phyloP scores from a whole-genome alignment of 768 basidiomycete genomes.

The Boletus rubescentipes region DNA sequence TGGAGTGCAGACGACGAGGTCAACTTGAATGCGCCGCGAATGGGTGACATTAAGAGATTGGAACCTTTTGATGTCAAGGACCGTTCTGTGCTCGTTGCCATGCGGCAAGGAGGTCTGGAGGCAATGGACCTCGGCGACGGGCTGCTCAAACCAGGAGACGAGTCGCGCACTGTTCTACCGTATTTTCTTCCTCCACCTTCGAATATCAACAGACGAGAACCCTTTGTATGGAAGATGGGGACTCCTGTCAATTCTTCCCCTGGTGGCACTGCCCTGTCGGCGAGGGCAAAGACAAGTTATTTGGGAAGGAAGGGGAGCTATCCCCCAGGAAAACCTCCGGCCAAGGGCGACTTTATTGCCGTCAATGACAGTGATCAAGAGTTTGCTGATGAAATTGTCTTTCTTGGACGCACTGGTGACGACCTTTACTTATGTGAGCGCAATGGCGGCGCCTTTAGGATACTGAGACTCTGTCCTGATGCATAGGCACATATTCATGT shows the following conservation, averaged over 20 bases:
- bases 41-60: constrained; percentile 81
- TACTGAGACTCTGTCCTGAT: constrained; percentile 63
- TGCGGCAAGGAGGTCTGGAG: constrained; percentile 85
- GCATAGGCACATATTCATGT: constrained; percentile 10
- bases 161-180: constrained; percentile 71
- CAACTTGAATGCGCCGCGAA: constrained; percentile 41
- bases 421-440: constrained; percentile 83
- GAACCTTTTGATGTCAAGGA: constrained; percentile 80
- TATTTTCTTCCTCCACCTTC: constrained; percentile 63
- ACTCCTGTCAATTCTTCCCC: constrained; percentile 54
- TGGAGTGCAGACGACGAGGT: constrained; percentile 71
- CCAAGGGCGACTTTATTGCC: constrained; percentile 50
- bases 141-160: constrained; percentile 74
- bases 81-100: constrained; percentile 76
- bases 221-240: constrained; percentile 84
- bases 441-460: constrained; percentile 69
- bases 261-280: constrained; percentile 39
- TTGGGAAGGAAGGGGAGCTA: constrained; percentile 50
- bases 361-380: constrained; percentile 48
- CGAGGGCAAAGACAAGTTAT: constrained; percentile 41
- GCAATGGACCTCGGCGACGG: constrained; percentile 80
- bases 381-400: constrained; percentile 72
- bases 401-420: constrained; percentile 73
- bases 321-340: constrained; percentile 46
- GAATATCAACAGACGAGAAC: constrained; percentile 63